Percentiles rank a stretch among this genome's conserved stretches.
Evolutionary conservation across 2,329 filamentous ascomycete genomes (phyloP).

Genomic region (Exserohilum rostratum): DNA sequence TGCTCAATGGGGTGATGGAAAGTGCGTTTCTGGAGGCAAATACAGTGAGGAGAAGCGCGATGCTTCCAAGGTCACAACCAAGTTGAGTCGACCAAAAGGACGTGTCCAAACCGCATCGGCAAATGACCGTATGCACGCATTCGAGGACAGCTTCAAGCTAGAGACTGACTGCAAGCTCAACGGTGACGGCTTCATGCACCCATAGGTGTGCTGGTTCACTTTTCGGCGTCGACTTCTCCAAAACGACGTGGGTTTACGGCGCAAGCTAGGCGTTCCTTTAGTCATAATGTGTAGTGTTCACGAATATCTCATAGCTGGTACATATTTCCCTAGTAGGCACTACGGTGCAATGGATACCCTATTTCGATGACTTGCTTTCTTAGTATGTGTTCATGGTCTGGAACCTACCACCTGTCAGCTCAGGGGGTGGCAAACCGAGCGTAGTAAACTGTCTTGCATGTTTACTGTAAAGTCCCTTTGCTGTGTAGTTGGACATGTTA

Average conservation of each 20-base stretch:
- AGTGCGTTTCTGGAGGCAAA: slow-evolving; percentile 36
- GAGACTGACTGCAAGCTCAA: slow-evolving; percentile 37
- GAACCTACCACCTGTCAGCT: background rate
- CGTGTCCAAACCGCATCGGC: slow-evolving; percentile 22
- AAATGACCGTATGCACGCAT: slow-evolving; percentile 28
- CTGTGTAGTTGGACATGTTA: too few relatives aligned
- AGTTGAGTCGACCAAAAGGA: slow-evolving; percentile 23
- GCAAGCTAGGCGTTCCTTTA: background rate
- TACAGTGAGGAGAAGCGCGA: slow-evolving; percentile 30
- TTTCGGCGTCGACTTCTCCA: background rate
- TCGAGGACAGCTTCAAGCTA: slow-evolving; percentile 36
- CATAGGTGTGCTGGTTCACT: slow-evolving; percentile 17
- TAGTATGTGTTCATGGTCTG: background rate
- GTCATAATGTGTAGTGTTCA: background rate
- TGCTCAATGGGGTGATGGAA: slow-evolving; percentile 41
- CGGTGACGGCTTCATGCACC: slow-evolving; percentile 45
- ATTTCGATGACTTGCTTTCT: background rate
- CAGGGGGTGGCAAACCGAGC: too few relatives aligned
- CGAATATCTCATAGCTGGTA: background rate
- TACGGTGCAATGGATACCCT: slow-evolving; percentile 1
- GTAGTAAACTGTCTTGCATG: too few relatives aligned
- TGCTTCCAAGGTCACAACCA: slow-evolving; percentile 28
- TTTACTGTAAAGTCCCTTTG: too few relatives aligned
- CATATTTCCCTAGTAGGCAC: background rate
- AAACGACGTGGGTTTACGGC: background rate